A percentile compares a stretch with the other conserved stretches of the same genome.
phyloP scores from a whole-genome alignment of 164 flowering plant genomes.

The Platanus orientalis region DNA sequence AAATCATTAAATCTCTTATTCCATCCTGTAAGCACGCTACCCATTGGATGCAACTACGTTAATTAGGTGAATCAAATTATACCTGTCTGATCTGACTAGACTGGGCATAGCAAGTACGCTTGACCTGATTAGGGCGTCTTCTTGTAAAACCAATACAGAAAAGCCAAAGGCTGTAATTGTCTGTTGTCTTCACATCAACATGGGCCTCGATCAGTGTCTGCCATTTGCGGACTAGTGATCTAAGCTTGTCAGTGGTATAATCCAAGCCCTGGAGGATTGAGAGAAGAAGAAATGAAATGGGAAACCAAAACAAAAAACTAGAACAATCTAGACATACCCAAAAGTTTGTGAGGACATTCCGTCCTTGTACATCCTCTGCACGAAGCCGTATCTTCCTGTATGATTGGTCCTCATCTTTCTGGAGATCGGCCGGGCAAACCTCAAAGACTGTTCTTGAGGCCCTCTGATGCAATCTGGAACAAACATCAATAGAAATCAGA shows the following conservation, averaged over 20 bases:
- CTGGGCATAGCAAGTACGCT: conserved; percentile 1
- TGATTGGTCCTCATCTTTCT: no score
- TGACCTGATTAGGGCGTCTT: neutral
- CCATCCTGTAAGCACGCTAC: no score
- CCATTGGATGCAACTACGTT: no score
- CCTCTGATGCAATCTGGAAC: neutral
- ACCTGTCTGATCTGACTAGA: conserved; percentile 1
- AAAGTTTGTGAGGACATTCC: neutral
- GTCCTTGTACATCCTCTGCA: conserved; percentile 3
- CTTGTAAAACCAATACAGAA: neutral
- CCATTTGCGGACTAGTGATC: no score
- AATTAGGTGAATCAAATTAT: neutral
- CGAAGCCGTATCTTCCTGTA: neutral
- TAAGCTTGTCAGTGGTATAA: conserved; percentile 1
- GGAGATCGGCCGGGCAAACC: no score
- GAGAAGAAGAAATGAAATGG: neutral
- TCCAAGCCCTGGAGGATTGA: neutral
- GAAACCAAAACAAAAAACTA: neutral
- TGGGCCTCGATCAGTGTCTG: no score
- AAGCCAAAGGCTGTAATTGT: neutral
- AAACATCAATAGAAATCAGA: no score
- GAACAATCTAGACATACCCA: neutral
- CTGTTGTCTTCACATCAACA: neutral
- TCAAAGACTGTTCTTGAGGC: neutral
- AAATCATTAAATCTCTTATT: no score